Conservation (phyloP, 2,329 filamentous ascomycete genomes). For the Elsinoe ampelina region DNA sequence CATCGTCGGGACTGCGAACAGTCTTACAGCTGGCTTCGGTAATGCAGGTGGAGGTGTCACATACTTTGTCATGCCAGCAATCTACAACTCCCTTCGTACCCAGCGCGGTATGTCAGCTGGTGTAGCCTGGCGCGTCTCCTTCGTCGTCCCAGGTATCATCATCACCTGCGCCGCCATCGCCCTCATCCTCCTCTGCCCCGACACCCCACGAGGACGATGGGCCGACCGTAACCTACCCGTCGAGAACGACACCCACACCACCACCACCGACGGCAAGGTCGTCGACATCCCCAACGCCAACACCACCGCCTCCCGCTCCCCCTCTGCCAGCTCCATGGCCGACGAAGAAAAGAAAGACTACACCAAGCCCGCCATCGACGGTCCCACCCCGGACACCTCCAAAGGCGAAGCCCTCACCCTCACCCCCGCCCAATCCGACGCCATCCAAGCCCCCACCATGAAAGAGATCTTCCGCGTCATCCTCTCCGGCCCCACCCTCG, state of each 20-base stretch:
- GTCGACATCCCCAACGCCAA: conserved; percentile 44
- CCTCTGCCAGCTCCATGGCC: conserved; percentile 23
- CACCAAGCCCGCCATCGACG: conserved; percentile 26
- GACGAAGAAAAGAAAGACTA: conserved; percentile 33
- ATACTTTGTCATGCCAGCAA: conserved; percentile 87
- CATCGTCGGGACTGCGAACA: conserved; percentile 80
- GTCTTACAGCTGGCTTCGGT: conserved; percentile 73
- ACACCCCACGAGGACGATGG: conserved; percentile 79
- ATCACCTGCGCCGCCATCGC: conserved; percentile 56
- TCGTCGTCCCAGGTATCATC: conserved; percentile 73
- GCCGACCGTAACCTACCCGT: conserved; percentile 56
- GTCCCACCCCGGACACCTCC: conserved; percentile 32
- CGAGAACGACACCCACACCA: conserved; percentile 43
- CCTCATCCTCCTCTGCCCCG: conserved; percentile 65
- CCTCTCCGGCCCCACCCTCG: conserved; percentile 50
- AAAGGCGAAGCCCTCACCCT: conserved; percentile 45
- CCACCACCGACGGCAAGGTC: conserved; percentile 35
- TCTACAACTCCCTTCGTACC: conserved; percentile 66
- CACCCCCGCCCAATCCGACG: conserved; percentile 50
- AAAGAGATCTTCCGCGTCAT: conserved; percentile 53
- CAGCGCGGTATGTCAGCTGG: conserved; percentile 52
- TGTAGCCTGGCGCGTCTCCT: conserved; percentile 74
- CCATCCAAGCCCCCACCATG: conserved; percentile 51
- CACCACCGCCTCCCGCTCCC: conserved; percentile 26
- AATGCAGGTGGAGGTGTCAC: conserved; percentile 85